phyloP scores from a whole-genome alignment of 352 stramenopile species.

The Phytophthora pinifolia region DNA sequence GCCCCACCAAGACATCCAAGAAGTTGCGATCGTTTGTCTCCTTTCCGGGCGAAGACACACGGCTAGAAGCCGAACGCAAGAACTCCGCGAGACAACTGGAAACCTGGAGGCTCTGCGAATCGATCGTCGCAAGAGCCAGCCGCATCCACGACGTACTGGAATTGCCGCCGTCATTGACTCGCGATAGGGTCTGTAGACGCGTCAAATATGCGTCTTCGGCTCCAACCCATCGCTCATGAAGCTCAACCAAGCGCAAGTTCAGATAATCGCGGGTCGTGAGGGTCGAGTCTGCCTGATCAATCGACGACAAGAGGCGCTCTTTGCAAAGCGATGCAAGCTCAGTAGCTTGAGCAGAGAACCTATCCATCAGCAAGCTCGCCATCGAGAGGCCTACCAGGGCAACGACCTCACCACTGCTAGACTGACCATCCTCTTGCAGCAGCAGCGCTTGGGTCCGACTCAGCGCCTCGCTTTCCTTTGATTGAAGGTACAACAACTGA shows the following conservation, averaged over 20 bases:
- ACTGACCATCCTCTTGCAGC: slow-evolving; percentile 12
- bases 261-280: slow-evolving; percentile 24
- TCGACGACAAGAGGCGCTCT: slow-evolving; percentile 29
- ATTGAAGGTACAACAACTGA: slow-evolving; percentile 24
- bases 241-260: slow-evolving; percentile 39
- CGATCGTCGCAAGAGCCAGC: slow-evolving; percentile 38
- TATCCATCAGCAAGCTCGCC: slow-evolving; percentile 25
- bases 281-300: slow-evolving; percentile 23
- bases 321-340: slow-evolving; percentile 30
- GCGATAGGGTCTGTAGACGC: slow-evolving; percentile 28
- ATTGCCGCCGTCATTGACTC: slow-evolving; percentile 23
- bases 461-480: slow-evolving; percentile 28
- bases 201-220: slow-evolving; percentile 24
- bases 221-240: slow-evolving; percentile 37
- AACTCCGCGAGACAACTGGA: slow-evolving; percentile 32
- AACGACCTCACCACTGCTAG: slow-evolving; percentile 26
- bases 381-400: slow-evolving; percentile 41
- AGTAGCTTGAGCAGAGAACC: slow-evolving; percentile 15
- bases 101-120: slow-evolving; percentile 33
- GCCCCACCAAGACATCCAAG: slow-evolving; percentile 33
- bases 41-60: slow-evolving; percentile 6
- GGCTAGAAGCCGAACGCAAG: slow-evolving; percentile 19
- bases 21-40: slow-evolving; percentile 35
- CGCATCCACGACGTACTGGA: slow-evolving; percentile 26
- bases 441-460: slow-evolving; percentile 28